These are phyloP conservation scores for Zoysia matrella DNA, from an alignment of 202 grass and related monocot genomes.

Conservation along the genomic window DNA sequence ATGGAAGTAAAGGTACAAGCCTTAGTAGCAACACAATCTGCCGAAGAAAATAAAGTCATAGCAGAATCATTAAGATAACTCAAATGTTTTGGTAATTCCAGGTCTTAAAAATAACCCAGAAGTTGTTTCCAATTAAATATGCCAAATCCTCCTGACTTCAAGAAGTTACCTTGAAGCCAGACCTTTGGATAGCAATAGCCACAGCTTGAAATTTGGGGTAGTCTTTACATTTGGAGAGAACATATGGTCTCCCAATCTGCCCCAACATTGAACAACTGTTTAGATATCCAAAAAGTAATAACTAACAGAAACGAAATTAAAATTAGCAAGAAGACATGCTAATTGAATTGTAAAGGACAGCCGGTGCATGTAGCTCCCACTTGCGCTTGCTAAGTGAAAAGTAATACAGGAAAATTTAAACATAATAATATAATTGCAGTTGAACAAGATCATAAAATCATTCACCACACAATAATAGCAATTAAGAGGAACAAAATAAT, in stretches of 20 bases:
- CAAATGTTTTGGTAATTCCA: not conserved
- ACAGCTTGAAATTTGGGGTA: slow-evolving; percentile 97
- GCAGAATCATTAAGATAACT: slow-evolving; percentile 4
- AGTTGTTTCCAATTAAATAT: slow-evolving; percentile 29
- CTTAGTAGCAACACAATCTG: slow-evolving; percentile 94
- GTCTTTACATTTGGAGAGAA: slow-evolving; percentile 92
- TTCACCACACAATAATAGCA: not conserved
- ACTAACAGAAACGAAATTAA: not conserved
- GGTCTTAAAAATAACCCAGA: slow-evolving; percentile 1
- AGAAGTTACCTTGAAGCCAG: slow-evolving; percentile 92
- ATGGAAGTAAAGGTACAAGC: slow-evolving; percentile 95
- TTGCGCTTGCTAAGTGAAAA: not conserved
- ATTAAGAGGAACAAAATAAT: slow-evolving; percentile 16
- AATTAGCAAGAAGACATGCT: not conserved
- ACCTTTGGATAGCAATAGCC: slow-evolving; percentile 95
- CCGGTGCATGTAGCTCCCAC: too few relatives aligned
- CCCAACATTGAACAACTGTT: slow-evolving; percentile 30
- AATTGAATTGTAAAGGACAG: too few relatives aligned
- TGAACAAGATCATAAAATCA: slow-evolving; percentile 21
- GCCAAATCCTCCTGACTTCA: not conserved
- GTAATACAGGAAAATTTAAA: not conserved
- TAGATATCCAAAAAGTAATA: slow-evolving; percentile 27
- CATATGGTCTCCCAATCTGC: slow-evolving; percentile 91
- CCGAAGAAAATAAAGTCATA: slow-evolving; percentile 28
- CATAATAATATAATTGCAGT: not conserved